Percentiles rank a stretch among this genome's conserved stretches.
These are phyloP conservation scores for Ciborinia camelliae DNA, from an alignment of 2,329 filamentous ascomycete genomes.

Conservation along the genomic window DNA sequence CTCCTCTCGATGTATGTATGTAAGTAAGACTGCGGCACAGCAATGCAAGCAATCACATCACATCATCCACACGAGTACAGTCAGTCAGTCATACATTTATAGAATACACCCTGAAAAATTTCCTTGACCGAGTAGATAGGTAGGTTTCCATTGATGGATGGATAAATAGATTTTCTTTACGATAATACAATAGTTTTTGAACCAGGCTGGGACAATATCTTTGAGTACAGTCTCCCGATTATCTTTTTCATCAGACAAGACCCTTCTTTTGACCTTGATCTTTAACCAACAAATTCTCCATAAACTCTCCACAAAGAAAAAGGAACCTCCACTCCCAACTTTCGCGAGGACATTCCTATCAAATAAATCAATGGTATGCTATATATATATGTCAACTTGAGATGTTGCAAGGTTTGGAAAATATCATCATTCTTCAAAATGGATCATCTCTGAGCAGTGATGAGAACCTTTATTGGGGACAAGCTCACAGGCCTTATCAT, in stretches of 20 bases:
- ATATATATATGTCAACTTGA: constrained; percentile 8
- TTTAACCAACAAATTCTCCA: too few species aligned
- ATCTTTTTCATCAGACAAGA: constrained; percentile 19
- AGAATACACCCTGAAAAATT: not conserved
- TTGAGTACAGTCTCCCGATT: not conserved
- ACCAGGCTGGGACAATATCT: not conserved
- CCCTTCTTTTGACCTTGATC: not conserved
- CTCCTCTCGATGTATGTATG: not conserved
- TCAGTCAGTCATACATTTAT: not conserved
- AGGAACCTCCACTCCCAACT: too few species aligned
- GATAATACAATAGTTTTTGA: not conserved
- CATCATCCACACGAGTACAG: not conserved
- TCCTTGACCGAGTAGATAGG: not conserved
- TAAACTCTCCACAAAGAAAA: not conserved
- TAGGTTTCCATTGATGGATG: too few species aligned
- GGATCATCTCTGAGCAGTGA: not conserved
- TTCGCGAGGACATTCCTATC: too few species aligned
- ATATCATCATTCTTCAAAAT: not conserved
- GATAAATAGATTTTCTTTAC: not conserved
- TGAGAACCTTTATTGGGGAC: not conserved
- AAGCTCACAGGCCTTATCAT: not conserved
- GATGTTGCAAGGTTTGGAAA: not conserved
- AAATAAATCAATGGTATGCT: too few species aligned
- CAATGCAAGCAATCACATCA: not conserved
- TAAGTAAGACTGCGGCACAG: not conserved